Evolutionary conservation across 805 yeast genomes (phyloP), one percentile per base, ranked within the genome.

Genomic region (Candida andamanensis): DNA sequence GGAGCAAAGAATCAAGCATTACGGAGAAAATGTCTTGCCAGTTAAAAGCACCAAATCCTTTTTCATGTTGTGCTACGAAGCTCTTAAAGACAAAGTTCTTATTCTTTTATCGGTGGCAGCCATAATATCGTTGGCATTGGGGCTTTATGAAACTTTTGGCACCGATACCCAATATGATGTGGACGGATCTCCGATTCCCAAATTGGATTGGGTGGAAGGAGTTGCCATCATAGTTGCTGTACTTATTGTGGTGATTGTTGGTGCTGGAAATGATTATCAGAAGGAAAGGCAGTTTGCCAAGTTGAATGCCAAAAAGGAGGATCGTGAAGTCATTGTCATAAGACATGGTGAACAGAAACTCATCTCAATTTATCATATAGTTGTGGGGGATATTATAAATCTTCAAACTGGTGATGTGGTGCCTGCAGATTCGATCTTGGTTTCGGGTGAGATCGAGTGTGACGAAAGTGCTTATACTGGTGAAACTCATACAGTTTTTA

Each of bases 121-220:
- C 2, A 62, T 86, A 2, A 76, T 92, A 3, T 87, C 97, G 0
- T 69, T 92, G 30, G 90, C 95, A 0, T 62, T 92, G 30, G 99
- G 98, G 0, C 67, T 92, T 6, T 92, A 92, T 54, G 95, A 92
- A 58, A 79, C 95, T 2, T 82, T 87, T 61, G 95, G 94, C 25
- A 84, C 83, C 43, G 87, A 81, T 0, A 68, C 85, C 0, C 77
- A 76, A 50, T 74, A 73, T 46, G 96, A 90, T 54, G 77, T 73
- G 5, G 85, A 85, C 42, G 95, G 95, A 17, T 68, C 76, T 15
- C 67, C 76, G 14, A 56, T 78, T 34, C 96, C 97, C 12, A 75
- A 78, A 47, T 94, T 92, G 19, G 95, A 90, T 49, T 92, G 97
- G 97, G 95, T 94, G 29, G 99, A 92, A 65, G 99, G 99, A 46